These are phyloP conservation scores for Penicillium sp. DNA, from an alignment of 2,329 filamentous ascomycete species.

Conservation along the genomic window DNA sequence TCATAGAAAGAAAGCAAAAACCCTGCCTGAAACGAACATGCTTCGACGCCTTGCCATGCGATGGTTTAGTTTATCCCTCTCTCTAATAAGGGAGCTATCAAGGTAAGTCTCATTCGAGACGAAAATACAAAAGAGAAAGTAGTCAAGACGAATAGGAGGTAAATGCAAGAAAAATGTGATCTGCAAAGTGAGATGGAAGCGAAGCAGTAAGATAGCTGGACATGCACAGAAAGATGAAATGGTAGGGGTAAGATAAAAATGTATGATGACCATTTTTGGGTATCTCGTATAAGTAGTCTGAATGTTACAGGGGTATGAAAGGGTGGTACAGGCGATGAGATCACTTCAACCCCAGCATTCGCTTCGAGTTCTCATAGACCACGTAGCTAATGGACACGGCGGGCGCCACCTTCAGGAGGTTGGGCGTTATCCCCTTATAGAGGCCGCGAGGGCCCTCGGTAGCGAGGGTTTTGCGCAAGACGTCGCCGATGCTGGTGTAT, in stretches of 20 bases:
- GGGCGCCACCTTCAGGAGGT: conserved; percentile 91
- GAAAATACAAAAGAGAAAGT: background rate
- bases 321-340: background rate
- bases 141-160: background rate
- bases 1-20: conserved; percentile 21
- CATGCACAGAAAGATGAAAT: conserved; percentile 9
- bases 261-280: conserved; percentile 22
- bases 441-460: conserved; percentile 80
- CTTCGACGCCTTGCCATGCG: conserved; percentile 34
- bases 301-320: background rate
- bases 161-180: conserved; percentile 10
- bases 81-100: conserved; percentile 8
- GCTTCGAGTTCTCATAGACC: conserved; percentile 87
- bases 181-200: conserved; percentile 2
- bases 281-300: conserved; percentile 27
- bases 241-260: conserved; percentile 8
- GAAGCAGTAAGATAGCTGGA: conserved; percentile 4
- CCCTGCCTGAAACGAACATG: conserved; percentile 19
- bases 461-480: conserved; percentile 73
- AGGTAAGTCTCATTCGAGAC: conserved; percentile 2
- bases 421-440: conserved; percentile 93
- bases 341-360: conserved; percentile 54
- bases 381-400: conserved; percentile 94
- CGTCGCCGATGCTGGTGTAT: conserved; percentile 87
- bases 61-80: conserved; percentile 10